phyloP scores from a whole-genome alignment of 1,284 basidiomycete species.

The Cystobasidium pallidum region DNA sequence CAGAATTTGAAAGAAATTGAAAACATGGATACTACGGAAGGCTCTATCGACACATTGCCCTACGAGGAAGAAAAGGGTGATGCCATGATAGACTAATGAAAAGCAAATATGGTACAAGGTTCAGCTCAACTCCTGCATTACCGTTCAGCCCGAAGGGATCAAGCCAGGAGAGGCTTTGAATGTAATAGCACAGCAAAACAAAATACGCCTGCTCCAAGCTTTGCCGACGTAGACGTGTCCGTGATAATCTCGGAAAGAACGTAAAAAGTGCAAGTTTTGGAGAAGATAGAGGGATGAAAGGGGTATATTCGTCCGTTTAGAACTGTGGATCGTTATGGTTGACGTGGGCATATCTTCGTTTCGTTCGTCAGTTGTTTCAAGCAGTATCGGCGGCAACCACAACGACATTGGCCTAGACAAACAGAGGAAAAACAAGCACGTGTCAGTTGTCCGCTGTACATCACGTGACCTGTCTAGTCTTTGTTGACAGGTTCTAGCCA shows the following conservation, averaged over 20 bases:
- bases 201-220: too few species aligned
- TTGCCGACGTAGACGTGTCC: too few species aligned
- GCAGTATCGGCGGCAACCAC: slow-evolving; percentile 24
- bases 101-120: neutral
- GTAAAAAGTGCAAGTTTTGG: neutral
- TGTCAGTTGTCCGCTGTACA: neutral
- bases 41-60: too few species aligned
- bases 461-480: neutral
- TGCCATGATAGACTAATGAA: too few species aligned
- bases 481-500: neutral
- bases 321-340: neutral
- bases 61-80: too few species aligned
- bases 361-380: neutral
- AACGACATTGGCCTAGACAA: slow-evolving; percentile 17
- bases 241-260: neutral
- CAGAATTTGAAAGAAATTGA: neutral
- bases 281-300: too few species aligned
- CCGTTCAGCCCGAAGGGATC: too few species aligned
- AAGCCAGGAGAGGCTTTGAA: neutral
- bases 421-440: neutral
- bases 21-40: too few species aligned
- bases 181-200: neutral
- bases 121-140: neutral
- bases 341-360: neutral
- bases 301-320: neutral